phyloP scores from a whole-genome alignment of 106 monocot genomes.

The Narthecium ossifragum region DNA sequence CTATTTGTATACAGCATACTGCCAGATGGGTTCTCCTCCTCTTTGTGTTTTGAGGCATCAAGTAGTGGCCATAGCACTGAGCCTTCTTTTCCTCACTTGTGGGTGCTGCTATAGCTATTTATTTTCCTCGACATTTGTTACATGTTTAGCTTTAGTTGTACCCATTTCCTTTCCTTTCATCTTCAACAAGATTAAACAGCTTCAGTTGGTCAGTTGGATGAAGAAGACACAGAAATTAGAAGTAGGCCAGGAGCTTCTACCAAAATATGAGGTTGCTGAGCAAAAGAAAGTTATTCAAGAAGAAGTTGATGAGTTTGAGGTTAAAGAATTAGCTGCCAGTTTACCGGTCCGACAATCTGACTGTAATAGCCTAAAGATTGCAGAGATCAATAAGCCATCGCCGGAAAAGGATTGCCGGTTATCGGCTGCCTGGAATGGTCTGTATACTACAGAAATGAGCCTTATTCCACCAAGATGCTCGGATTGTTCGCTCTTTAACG shows the following conservation, averaged over 20 bases:
- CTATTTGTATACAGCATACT: background rate
- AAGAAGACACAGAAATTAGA: background rate
- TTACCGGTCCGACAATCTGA: no score
- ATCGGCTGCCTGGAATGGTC: no score
- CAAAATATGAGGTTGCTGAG: background rate
- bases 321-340: background rate
- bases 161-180: slow-evolving; percentile 24
- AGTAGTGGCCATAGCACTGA: slow-evolving; percentile 16
- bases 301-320: background rate
- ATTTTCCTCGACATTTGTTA: slow-evolving; percentile 18
- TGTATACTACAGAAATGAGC: background rate
- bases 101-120: slow-evolving; percentile 2
- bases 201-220: background rate
- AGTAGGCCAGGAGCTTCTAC: background rate
- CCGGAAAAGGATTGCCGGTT: background rate
- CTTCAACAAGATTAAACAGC: slow-evolving; percentile 21
- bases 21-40: slow-evolving; percentile 11
- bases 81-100: slow-evolving; percentile 13
- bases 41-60: slow-evolving; percentile 13
- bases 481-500: slow-evolving; percentile 1
- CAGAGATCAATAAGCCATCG: background rate
- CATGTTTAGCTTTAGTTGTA: slow-evolving; percentile 25
- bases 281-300: slow-evolving; percentile 1
- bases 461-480: background rate
- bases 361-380: background rate